These are phyloP conservation scores for Hyaloscypha bicolor DNA, from an alignment of 495 filamentous ascomycete genomes.

Conservation along the genomic window DNA sequence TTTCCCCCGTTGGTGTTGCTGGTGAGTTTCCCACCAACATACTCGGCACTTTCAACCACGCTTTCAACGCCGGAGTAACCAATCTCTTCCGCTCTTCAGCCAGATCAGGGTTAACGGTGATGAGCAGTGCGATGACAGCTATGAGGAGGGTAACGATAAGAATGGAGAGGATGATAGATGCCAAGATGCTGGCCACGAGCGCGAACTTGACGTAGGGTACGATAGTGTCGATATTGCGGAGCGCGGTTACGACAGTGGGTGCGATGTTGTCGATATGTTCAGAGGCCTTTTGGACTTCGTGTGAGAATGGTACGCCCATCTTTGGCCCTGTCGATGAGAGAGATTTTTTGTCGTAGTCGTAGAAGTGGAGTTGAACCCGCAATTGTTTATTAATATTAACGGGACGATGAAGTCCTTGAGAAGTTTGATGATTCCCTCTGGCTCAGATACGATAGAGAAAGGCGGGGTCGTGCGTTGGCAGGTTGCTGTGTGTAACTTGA, in stretches of 20 bases:
- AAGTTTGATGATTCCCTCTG: too few species aligned
- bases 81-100: neutral
- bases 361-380: neutral
- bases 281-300: neutral
- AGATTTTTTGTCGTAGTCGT: neutral
- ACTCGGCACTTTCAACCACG: neutral
- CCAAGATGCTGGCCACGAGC: neutral
- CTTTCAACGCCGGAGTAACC: neutral
- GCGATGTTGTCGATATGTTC: neutral
- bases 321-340: neutral
- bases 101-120: slow-evolving; percentile 2
- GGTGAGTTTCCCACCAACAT: neutral
- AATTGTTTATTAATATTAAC: too few species aligned
- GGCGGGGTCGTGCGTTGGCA: too few species aligned
- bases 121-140: slow-evolving; percentile 1
- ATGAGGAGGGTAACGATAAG: neutral
- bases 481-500: too few species aligned
- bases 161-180: neutral
- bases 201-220: neutral
- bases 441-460: too few species aligned
- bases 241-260: neutral
- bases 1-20: neutral
- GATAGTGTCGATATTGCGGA: neutral
- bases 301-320: neutral
- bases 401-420: too few species aligned